Base-by-base conservation (phyloP, 345 rosid genomes). In the Draba incana region DNA sequence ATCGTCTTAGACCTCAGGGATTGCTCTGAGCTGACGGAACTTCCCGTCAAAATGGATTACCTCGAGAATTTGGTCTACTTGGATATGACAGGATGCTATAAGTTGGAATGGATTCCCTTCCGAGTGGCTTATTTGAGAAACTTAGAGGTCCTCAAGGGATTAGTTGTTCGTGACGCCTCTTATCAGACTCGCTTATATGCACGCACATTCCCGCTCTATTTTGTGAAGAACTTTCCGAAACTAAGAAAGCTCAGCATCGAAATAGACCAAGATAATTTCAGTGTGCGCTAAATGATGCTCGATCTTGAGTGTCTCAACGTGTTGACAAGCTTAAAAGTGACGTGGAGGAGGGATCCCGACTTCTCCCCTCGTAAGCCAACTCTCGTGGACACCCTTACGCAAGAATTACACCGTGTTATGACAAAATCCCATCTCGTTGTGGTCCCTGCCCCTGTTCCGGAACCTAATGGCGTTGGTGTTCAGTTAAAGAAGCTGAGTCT, bases 71-170 rank as follows among this genome's bases (percentile, higher is more conserved):
- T 86, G 68, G 66, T 57, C 10, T 74, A 81, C 57, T 62, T 86
- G 80, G 85, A 78, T 14, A 25, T 75, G 20, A 79, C 79, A 3
- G 84, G 79, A 52, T 86, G 91, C 62, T 71, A 73, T 56, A 56
- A 73, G 70, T 51, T 84, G 6, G 86, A 78, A 10, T 16, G 13
- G 23, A 79, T 86, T 25, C 88, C 92, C 27, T 52, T 57, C 57
- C 56, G 74, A 14, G 14, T 30, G 30, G 1, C 64, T 3, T 33
- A 16, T 25, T 77, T 86, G 20, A 3, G 46, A 0, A 14, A 73
- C 2, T 86, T 84, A 31, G 62, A 66, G 76, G 87, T 86, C 24
- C 79, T 86, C 1, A 81, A 86, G 51, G 88, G 92, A 20, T 84
- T 86, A 75, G 81, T 84, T 10, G 57, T 86, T 4, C 68, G 76